phyloP scores from a whole-genome alignment of 73 alveolate species.

The Tetrahymena malaccensis region DNA sequence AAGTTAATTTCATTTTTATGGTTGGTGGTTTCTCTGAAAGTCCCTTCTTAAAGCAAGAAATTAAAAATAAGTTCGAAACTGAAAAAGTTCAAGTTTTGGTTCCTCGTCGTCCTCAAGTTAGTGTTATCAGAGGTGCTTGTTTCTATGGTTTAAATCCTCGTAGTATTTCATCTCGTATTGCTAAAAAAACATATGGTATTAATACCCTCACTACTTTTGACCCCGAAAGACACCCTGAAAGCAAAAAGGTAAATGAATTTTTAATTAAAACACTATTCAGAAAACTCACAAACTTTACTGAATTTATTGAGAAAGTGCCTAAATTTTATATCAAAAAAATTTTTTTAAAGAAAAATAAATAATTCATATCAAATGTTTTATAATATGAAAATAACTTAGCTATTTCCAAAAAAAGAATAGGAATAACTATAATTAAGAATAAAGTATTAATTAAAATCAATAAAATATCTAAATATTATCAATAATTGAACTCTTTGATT shows the following conservation, averaged over 20 bases:
- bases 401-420: no score
- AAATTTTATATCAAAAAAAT: no score
- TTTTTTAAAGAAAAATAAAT: no score
- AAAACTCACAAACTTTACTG: no score
- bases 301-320: no score
- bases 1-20: conserved; percentile 92
- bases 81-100: conserved; percentile 82
- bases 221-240: conserved; percentile 94
- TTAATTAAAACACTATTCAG: background rate
- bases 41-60: conserved; percentile 91
- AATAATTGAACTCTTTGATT: no score
- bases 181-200: conserved; percentile 95
- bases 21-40: conserved; percentile 98
- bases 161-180: conserved; percentile 91
- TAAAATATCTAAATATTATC: no score
- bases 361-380: no score
- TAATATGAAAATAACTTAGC: no score
- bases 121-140: conserved; percentile 97
- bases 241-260: conserved; percentile 69
- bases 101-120: conserved; percentile 95
- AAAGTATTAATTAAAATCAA: no score
- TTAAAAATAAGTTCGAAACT: conserved; percentile 82
- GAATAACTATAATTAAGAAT: no score
- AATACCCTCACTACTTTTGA: conserved; percentile 95
- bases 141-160: conserved; percentile 96